Percentiles rank a stretch among this genome's conserved stretches.
phyloP scores from a whole-genome alignment of 2,329 filamentous ascomycete species.

The Hypoxylon sp. region DNA sequence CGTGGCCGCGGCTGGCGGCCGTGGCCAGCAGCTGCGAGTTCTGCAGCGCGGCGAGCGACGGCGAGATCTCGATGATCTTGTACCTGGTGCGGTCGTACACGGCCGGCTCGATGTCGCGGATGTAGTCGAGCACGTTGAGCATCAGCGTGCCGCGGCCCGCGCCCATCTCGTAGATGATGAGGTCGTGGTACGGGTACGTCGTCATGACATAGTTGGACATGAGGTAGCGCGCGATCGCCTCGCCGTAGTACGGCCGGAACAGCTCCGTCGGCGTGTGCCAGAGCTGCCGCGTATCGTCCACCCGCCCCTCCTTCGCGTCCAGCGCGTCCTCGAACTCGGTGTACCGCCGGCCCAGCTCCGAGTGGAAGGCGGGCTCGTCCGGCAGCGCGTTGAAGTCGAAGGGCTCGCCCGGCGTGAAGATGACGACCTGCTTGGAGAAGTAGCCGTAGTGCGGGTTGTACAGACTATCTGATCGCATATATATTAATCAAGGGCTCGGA shows the following conservation, averaged over 20 bases:
- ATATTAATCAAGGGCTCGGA: constrained; percentile 16
- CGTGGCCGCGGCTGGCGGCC: constrained; percentile 76
- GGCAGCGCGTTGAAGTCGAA: constrained; percentile 85
- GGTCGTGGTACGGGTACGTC: constrained; percentile 92
- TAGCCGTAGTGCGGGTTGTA: constrained; percentile 97
- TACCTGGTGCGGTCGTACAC: constrained; percentile 94
- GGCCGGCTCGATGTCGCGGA: constrained; percentile 85
- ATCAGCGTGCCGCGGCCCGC: constrained; percentile 97
- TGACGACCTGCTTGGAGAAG: constrained; percentile 95
- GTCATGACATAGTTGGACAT: constrained; percentile 95
- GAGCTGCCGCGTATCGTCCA: constrained; percentile 81
- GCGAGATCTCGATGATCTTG: constrained; percentile 95
- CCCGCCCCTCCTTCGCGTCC: constrained; percentile 67
- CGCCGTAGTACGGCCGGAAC: constrained; percentile 95
- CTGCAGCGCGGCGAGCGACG: constrained; percentile 80
- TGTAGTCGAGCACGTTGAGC: constrained; percentile 97
- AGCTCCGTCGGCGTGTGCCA: constrained; percentile 99
- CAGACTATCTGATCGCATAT: constrained; percentile 72
- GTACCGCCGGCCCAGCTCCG: constrained; percentile 79
- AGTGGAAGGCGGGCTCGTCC: constrained; percentile 87
- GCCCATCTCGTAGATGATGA: constrained; percentile 98
- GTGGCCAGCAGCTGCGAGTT: constrained; percentile 71
- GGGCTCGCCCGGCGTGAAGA: constrained; percentile 90
- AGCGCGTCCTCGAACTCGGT: constrained; percentile 88
- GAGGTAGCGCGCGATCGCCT: constrained; percentile 95